These are phyloP conservation scores for Neotropicomus parvogracilis DNA, from an alignment of 1,284 basidiomycete genomes.

Conservation along the genomic window DNA sequence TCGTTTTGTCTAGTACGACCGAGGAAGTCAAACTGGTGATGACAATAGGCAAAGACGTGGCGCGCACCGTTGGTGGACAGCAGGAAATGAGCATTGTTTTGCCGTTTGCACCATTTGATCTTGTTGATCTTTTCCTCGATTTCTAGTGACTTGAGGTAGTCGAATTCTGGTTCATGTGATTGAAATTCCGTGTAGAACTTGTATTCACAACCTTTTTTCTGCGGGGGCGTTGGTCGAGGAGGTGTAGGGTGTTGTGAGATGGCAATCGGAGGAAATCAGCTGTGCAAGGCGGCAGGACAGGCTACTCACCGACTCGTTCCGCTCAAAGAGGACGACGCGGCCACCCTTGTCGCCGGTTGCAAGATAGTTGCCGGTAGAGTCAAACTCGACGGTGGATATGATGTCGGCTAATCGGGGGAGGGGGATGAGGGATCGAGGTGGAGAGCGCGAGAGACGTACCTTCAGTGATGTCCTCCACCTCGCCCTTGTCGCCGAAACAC, in stretches of 20 bases:
- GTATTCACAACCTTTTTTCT: conserved; percentile 99
- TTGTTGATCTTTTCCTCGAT: conserved; percentile 99
- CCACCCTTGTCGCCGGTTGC: conserved; percentile 99
- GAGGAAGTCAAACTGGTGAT: conserved; percentile 1
- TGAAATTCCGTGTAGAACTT: conserved; percentile 99
- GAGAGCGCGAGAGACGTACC: conserved; percentile 47
- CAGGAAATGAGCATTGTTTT: conserved; percentile 96
- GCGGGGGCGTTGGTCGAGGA: conserved; percentile 9
- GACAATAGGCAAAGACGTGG: conserved; percentile 2
- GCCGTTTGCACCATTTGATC: conserved; percentile 99
- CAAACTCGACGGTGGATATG: conserved; percentile 99
- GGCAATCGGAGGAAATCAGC: conserved; percentile 34
- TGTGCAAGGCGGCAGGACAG: conserved; percentile 7
- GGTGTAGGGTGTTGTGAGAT: conserved; percentile 3
- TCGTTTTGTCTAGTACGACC: conserved; percentile 87
- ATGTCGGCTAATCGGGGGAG: conserved; percentile 74
- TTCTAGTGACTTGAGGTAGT: conserved; percentile 99
- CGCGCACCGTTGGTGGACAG: conserved; percentile 89
- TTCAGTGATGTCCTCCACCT: conserved; percentile 99
- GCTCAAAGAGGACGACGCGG: conserved; percentile 96
- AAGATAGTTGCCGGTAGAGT: conserved; percentile 98
- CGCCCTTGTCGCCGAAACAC: conserved; percentile 99
- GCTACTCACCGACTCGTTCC: conserved; percentile 88
- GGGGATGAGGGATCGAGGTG: conserved; percentile 29
- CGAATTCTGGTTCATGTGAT: conserved; percentile 99